Evolutionary conservation across 2,329 filamentous ascomycete species (phyloP).

Genomic region (Capronia coronata): DNA sequence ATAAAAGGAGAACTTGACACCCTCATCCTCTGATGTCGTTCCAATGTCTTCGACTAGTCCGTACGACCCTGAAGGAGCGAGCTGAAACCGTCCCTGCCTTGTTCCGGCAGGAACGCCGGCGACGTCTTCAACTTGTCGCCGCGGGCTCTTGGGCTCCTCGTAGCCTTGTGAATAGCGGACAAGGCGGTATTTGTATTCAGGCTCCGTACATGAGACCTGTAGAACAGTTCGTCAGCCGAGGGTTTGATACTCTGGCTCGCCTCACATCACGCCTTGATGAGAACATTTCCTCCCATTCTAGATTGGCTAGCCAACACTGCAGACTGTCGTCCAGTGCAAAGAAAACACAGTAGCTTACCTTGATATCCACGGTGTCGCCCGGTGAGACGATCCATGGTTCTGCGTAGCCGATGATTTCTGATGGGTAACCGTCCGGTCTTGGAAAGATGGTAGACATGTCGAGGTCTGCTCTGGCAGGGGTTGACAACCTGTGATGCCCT

Average conservation of each 20-base stretch:
- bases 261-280: too few species aligned
- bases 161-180: constrained; percentile 19
- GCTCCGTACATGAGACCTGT: constrained; percentile 20
- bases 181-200: constrained; percentile 16
- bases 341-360: constrained; percentile 4
- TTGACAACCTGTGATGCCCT: too few species aligned
- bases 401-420: constrained; percentile 21
- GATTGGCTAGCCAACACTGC: too few species aligned
- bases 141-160: constrained; percentile 4
- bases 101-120: constrained; percentile 7
- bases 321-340: too few species aligned
- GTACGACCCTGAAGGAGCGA: constrained; percentile 15
- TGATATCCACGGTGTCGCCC: constrained; percentile 13
- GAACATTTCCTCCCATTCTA: too few species aligned
- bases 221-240: neutral
- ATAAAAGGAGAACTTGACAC: constrained; percentile 11
- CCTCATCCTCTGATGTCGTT: neutral
- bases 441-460: neutral
- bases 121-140: constrained; percentile 5
- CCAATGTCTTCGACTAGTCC: constrained; percentile 4
- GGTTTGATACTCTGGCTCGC: too few species aligned
- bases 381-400: constrained; percentile 19
- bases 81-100: constrained; percentile 11
- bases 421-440: constrained; percentile 2
- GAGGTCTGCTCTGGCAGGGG: too few species aligned